Base-by-base conservation (phyloP, 169 alveolate genomes). In the Cryptosporidium felis region DNA sequence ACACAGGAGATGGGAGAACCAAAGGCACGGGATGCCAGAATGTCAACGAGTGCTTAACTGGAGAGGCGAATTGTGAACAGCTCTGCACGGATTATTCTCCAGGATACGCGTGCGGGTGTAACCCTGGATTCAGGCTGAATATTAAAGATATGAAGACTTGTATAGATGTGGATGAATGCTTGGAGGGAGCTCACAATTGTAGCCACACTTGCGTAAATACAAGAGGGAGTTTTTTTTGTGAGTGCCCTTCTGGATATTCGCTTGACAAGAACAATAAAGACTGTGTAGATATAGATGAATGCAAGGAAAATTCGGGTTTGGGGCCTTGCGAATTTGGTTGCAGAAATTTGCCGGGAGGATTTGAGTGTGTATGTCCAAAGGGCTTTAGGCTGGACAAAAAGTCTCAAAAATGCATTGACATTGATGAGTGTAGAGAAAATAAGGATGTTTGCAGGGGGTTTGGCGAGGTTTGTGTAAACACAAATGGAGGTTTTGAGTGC, bases 161-260 rank as follows among this genome's bases (percentile, higher is more conserved):
- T 53, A 49, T 74, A 14, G 93, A 90, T 44, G 66, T 90, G 36
- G 91, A 90, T 80, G 93, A 90, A 45, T 90, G 93, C 79, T 62
- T 85, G 8, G 63, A 26, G 26, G 82, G 82, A 18, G 45, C 12
- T 0, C 90, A 66, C 59, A 63, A 49, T 23, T 90, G 93, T 53
- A 88, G 82, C 44, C 81, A 85, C 18, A 81, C 38, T 12, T 90
- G 92, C 60, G 60, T 82, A 21, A 88, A 90, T 82, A 90, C 91
- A 16, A 61, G 61, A 42, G 93, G 93, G 16, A 67, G 90, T 14
- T 91, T 28, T 63, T 53, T 63, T 14, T 91, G 94, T 59, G 91
- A 81, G 59, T 91, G 94, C 59, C 49, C 82, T 0, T 18, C 8
- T 23, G 92, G 92, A 5, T 82, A 59, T 74, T 26, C 26, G 4